phyloP scores from a whole-genome alignment of 306 rosid genomes.

The Echinosophora koreensis region DNA sequence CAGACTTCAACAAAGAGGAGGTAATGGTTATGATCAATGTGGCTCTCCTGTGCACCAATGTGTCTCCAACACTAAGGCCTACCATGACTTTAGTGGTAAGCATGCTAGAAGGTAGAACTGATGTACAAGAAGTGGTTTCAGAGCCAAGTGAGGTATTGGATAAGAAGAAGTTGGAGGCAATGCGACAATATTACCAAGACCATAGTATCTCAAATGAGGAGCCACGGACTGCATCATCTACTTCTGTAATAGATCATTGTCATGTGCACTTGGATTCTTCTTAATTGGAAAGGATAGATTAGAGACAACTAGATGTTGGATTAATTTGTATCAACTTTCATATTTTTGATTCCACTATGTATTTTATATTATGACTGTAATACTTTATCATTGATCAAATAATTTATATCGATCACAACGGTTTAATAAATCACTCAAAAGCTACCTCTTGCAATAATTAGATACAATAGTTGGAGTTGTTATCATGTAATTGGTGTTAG shows the following conservation, averaged over 20 bases:
- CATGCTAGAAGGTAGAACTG: conserved; percentile 50
- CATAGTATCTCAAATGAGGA: conserved; percentile 1
- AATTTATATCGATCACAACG: too few relatives aligned
- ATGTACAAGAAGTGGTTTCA: conserved; percentile 11
- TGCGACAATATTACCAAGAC: background rate
- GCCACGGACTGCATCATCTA: conserved; percentile 45
- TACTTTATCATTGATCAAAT: too few relatives aligned
- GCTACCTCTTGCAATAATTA: too few relatives aligned
- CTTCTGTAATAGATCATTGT: conserved; percentile 42
- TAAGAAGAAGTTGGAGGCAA: conserved; percentile 42
- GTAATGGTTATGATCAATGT: conserved; percentile 45
- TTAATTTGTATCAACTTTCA: background rate
- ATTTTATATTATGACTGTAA: background rate
- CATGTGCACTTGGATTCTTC: conserved; percentile 39
- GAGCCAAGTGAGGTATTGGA: conserved; percentile 43
- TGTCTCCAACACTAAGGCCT: conserved; percentile 46
- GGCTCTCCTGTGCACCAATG: conserved; percentile 49
- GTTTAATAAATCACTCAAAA: too few relatives aligned
- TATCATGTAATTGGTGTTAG: too few relatives aligned
- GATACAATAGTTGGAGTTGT: too few relatives aligned
- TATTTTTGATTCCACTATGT: background rate
- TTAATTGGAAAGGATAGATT: conserved; percentile 36
- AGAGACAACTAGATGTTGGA: background rate
- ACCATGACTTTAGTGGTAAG: conserved; percentile 50
- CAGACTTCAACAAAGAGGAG: conserved; percentile 41